Conservation (phyloP, 2,329 filamentous ascomycete genomes). For the Cladophialophora psammophila region DNA sequence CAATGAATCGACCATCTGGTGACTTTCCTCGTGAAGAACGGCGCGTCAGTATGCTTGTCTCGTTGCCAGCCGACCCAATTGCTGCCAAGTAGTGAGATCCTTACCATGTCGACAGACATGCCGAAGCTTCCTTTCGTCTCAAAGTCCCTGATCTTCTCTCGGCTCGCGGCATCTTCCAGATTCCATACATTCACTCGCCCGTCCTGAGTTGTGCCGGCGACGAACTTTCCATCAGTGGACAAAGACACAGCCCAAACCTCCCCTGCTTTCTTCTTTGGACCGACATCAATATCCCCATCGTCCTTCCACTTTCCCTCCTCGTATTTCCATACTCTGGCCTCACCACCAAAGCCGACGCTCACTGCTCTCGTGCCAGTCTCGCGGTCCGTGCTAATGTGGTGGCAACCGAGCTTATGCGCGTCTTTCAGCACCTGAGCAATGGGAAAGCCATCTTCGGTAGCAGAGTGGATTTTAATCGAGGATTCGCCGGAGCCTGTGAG, state of each 20-base stretch:
- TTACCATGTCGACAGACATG: conserved; percentile 79
- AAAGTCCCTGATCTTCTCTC: conserved; percentile 77
- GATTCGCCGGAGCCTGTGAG: conserved; percentile 87
- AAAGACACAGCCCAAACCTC: conserved; percentile 89
- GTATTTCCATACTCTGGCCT: conserved; percentile 81
- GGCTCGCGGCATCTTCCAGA: conserved; percentile 51
- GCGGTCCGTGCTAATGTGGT: conserved; percentile 78
- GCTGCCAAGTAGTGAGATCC: conserved; percentile 27
- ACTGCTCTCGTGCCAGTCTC: conserved; percentile 73
- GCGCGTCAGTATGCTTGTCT: conserved; percentile 9
- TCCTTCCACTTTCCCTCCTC: conserved; percentile 63
- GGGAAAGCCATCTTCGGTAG: conserved; percentile 75
- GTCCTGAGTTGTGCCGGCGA: conserved; percentile 87
- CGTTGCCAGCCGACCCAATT: neutral
- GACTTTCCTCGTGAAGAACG: conserved; percentile 46
- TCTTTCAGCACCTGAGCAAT: conserved; percentile 78
- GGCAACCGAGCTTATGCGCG: conserved; percentile 87
- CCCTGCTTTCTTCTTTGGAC: conserved; percentile 62
- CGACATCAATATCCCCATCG: conserved; percentile 52
- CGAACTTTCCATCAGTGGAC: conserved; percentile 80
- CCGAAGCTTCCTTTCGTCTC: conserved; percentile 95
- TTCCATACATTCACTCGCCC: conserved; percentile 92
- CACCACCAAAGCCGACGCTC: conserved; percentile 87
- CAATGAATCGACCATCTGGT: conserved; percentile 81
- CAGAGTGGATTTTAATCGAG: conserved; percentile 80